Percentiles rank a stretch among this genome's conserved stretches.
These are phyloP conservation scores for Musa itinerans DNA, from an alignment of 176 grass and related monocot species.

Conservation along the genomic window DNA sequence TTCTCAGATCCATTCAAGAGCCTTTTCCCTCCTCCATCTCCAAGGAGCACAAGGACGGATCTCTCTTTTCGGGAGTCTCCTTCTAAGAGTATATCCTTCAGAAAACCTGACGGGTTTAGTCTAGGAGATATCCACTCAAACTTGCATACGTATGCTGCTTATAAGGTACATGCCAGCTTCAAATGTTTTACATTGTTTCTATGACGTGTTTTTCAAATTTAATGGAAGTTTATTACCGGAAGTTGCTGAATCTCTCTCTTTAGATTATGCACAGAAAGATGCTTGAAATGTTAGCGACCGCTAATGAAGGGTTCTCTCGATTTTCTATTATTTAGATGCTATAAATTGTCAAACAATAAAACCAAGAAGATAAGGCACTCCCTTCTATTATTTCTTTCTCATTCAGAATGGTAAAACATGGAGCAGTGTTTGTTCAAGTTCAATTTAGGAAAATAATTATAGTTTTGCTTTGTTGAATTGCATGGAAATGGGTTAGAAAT, in stretches of 20 bases:
- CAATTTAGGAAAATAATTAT: too few relatives aligned
- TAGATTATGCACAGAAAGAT: background rate
- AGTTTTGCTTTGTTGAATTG: too few relatives aligned
- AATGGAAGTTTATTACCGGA: background rate
- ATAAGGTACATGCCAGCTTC: conserved; percentile 46
- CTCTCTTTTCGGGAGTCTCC: conserved; percentile 37
- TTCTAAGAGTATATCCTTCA: conserved; percentile 48
- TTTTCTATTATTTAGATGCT: too few relatives aligned
- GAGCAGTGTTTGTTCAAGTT: too few relatives aligned
- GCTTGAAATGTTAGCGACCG: background rate
- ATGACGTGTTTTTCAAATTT: conserved; percentile 4
- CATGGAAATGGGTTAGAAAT: too few relatives aligned
- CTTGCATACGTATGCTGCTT: conserved; percentile 29
- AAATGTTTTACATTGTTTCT: background rate
- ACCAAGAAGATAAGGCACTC: too few relatives aligned
- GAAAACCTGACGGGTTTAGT: conserved; percentile 33
- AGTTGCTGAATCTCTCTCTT: too few relatives aligned
- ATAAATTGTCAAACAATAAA: too few relatives aligned
- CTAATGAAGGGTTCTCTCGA: too few relatives aligned
- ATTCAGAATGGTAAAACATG: too few relatives aligned
- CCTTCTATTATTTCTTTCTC: too few relatives aligned
- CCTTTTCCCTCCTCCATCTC: conserved; percentile 61
- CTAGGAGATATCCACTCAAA: conserved; percentile 43
- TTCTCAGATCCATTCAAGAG: conserved; percentile 51
- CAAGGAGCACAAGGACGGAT: conserved; percentile 38